These are phyloP conservation scores for Ogataea paraovalis DNA, from an alignment of 805 yeast genomes.

Conservation along the genomic window DNA sequence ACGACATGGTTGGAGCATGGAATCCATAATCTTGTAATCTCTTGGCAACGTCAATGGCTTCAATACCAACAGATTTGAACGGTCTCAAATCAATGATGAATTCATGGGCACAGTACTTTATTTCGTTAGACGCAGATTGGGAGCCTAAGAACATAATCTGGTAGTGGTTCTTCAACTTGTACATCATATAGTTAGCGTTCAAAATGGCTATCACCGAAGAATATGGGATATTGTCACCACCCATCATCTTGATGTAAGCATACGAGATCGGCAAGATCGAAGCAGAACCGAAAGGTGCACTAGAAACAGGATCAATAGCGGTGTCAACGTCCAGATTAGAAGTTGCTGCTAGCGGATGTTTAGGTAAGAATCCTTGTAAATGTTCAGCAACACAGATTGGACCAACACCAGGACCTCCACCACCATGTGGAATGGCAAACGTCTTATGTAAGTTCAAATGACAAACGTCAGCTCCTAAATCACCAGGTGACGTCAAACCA, in stretches of 20 bases:
- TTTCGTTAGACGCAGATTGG: constrained; percentile 22
- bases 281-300: constrained; percentile 97
- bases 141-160: constrained; percentile 69
- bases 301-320: constrained; percentile 72
- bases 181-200: constrained; percentile 95
- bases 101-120: constrained; percentile 91
- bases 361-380: constrained; percentile 76
- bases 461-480: constrained; percentile 96
- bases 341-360: constrained; percentile 63
- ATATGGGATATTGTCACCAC: constrained; percentile 75
- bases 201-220: constrained; percentile 89
- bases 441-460: constrained; percentile 96
- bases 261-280: constrained; percentile 90
- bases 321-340: constrained; percentile 34
- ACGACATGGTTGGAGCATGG: constrained; percentile 98
- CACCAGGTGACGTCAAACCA: constrained; percentile 96
- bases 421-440: constrained; percentile 97
- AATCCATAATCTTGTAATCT: constrained; percentile 97
- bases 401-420: constrained; percentile 99
- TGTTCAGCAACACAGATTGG: constrained; percentile 91
- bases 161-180: constrained; percentile 64
- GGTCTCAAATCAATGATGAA: constrained; percentile 89
- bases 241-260: constrained; percentile 93
- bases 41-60: constrained; percentile 95
- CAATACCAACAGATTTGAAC: constrained; percentile 74